Evolutionary conservation across 257 asterid genomes (phyloP).

Genomic region (Petunia secreta): DNA sequence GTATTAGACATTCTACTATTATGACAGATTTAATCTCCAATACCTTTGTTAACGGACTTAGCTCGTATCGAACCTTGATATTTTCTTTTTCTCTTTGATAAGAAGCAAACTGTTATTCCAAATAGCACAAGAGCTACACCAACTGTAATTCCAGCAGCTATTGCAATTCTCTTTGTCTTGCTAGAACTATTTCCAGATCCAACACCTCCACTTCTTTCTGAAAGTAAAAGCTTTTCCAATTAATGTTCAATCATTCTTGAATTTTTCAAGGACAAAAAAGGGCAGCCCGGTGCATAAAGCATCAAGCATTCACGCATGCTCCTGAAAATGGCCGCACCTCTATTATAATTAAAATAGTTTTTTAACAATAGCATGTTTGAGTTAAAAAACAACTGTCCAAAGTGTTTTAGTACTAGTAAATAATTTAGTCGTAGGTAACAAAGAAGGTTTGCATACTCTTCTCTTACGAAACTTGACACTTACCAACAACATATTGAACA

Average conservation of each 20-base stretch:
- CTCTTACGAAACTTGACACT: neutral
- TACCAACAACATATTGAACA: neutral
- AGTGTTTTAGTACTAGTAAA: neutral
- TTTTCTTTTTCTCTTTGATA: constrained; percentile 47
- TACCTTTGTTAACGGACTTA: constrained; percentile 39
- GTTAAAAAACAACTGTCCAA: neutral
- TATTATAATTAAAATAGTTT: neutral
- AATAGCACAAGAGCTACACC: constrained; percentile 46
- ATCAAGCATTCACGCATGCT: neutral
- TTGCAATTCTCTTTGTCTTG: constrained; percentile 35
- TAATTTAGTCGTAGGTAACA: neutral
- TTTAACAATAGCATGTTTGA: neutral
- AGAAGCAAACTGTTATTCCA: constrained; percentile 37
- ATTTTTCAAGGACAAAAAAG: neutral
- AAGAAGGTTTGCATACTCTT: neutral
- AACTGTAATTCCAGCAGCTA: constrained; percentile 44
- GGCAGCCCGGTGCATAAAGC: neutral
- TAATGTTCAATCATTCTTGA: neutral
- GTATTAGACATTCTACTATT: neutral
- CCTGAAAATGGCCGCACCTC: neutral
- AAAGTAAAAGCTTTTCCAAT: neutral
- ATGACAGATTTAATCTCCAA: neutral
- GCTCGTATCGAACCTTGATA: constrained; percentile 23
- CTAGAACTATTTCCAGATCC: constrained; percentile 38
- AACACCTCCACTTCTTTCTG: constrained; percentile 43